Evolutionary conservation across 495 filamentous ascomycete species (phyloP).

Genomic region (Neurospora tetrasperma): DNA sequence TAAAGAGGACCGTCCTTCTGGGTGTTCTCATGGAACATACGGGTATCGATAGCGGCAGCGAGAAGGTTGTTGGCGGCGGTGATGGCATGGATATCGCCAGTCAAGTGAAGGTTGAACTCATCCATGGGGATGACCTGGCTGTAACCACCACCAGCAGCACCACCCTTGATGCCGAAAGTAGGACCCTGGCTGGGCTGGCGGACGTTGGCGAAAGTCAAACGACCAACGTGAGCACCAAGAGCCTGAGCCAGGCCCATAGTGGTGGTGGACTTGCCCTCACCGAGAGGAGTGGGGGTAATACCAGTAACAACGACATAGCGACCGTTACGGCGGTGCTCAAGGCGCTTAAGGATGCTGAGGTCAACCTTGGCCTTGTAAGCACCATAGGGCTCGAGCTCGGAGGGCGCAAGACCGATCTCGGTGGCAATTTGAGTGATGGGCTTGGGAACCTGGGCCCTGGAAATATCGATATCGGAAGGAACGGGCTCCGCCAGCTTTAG

Average conservation of each 20-base stretch:
- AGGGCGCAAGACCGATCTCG: slow-evolving; percentile 74
- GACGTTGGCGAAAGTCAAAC: slow-evolving; percentile 89
- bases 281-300: slow-evolving; percentile 95
- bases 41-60: slow-evolving; percentile 94
- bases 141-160: slow-evolving; percentile 93
- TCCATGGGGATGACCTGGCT: slow-evolving; percentile 99
- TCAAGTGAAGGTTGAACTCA: slow-evolving; percentile 96
- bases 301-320: slow-evolving; percentile 86
- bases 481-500: slow-evolving; percentile 66
- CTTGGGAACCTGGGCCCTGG: slow-evolving; percentile 81
- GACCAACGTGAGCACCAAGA: slow-evolving; percentile 78
- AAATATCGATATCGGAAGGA: slow-evolving; percentile 90
- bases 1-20: slow-evolving; percentile 88
- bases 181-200: slow-evolving; percentile 94
- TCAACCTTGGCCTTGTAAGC: slow-evolving; percentile 93
- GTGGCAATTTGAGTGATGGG: slow-evolving; percentile 71
- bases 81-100: slow-evolving; percentile 96
- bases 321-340: slow-evolving; percentile 78
- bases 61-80: slow-evolving; percentile 96
- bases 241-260: slow-evolving; percentile 93
- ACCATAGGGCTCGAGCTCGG: slow-evolving; percentile 90
- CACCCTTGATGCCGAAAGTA: slow-evolving; percentile 97
- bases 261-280: slow-evolving; percentile 98
- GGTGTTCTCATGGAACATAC: slow-evolving; percentile 94
- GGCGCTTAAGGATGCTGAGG: slow-evolving; percentile 65